Conservation (phyloP, 805 yeast genomes). For the Lipomyces mesembrius region DNA sequence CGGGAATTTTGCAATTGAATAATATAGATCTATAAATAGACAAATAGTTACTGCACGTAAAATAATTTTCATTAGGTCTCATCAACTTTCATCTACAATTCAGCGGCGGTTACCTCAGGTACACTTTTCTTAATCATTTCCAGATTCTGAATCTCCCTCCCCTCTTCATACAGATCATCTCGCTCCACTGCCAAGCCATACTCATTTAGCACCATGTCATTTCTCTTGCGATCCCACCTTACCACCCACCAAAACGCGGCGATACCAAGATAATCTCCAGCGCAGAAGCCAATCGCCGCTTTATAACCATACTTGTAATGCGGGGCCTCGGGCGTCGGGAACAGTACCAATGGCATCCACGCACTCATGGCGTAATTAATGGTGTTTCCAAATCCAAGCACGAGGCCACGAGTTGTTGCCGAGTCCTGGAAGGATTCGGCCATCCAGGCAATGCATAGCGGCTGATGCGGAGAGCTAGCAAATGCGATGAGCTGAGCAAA, state of each 20-base stretch:
- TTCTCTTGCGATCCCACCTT: slow-evolving; percentile 14
- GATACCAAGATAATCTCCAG: slow-evolving; percentile 12
- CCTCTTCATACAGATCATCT: slow-evolving; percentile 1
- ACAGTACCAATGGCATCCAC: slow-evolving; percentile 35
- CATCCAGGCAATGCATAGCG: slow-evolving; percentile 17
- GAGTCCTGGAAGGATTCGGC: slow-evolving; percentile 25
- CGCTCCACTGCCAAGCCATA: slow-evolving; percentile 18
- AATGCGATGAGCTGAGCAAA: slow-evolving; percentile 13
- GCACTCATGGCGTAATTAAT: slow-evolving; percentile 16
- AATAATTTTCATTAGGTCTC: too few species aligned
- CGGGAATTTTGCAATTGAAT: not conserved
- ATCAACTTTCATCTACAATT: not conserved
- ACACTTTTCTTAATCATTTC: not conserved
- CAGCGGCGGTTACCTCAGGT: not conserved
- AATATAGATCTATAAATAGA: too few species aligned
- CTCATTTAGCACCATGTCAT: slow-evolving; percentile 21
- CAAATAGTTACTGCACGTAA: not conserved
- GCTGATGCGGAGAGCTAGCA: slow-evolving; percentile 18
- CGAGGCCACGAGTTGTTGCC: slow-evolving; percentile 18
- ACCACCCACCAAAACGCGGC: slow-evolving; percentile 18
- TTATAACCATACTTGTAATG: slow-evolving; percentile 16
- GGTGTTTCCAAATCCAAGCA: slow-evolving; percentile 19
- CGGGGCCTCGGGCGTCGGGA: slow-evolving; percentile 19
- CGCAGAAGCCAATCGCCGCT: slow-evolving; percentile 15
- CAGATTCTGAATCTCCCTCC: not conserved